Evolutionary conservation across 2,329 filamentous ascomycete species (phyloP).

Genomic region (Harringtonia lauricola): DNA sequence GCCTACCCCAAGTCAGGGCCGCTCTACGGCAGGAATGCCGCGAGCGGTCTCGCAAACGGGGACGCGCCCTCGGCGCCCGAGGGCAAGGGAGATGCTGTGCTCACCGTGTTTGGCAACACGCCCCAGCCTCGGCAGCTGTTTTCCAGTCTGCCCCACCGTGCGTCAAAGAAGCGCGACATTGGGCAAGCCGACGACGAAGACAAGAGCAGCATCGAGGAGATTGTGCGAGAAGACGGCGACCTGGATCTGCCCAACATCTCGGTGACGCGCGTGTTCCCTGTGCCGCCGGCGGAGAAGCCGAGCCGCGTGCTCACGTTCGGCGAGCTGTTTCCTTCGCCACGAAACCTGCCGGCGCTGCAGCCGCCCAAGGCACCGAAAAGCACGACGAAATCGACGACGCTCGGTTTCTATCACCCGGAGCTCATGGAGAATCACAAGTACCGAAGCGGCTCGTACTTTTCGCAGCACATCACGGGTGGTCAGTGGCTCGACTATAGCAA

Average conservation of each 20-base stretch:
- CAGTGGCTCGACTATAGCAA: constrained; percentile 62
- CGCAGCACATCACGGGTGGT: constrained; percentile 53
- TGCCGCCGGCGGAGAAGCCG: constrained; percentile 29
- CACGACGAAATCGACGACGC: constrained; percentile 46
- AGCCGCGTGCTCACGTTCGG: constrained; percentile 54
- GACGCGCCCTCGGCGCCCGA: constrained; percentile 19
- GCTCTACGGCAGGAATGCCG: neutral
- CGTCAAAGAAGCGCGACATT: constrained; percentile 13
- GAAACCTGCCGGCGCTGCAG: constrained; percentile 53
- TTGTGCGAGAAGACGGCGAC: constrained; percentile 16
- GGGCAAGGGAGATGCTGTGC: constrained; percentile 34
- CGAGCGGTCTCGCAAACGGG: neutral
- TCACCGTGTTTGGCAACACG: constrained; percentile 69
- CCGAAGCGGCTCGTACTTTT: constrained; percentile 51
- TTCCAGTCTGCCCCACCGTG: constrained; percentile 62
- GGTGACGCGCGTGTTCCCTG: constrained; percentile 52
- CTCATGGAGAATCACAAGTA: constrained; percentile 40
- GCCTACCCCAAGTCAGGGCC: constrained; percentile 33
- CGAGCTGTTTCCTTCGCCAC: constrained; percentile 60
- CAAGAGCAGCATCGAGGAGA: constrained; percentile 44
- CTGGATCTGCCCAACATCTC: constrained; percentile 37
- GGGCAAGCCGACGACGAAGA: constrained; percentile 8
- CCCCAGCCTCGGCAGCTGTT: constrained; percentile 69
- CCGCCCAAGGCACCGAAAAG: constrained; percentile 63
- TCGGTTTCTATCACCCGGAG: constrained; percentile 25